Conservation (phyloP, 1,284 basidiomycete genomes). For the Butyriboletus regius region DNA sequence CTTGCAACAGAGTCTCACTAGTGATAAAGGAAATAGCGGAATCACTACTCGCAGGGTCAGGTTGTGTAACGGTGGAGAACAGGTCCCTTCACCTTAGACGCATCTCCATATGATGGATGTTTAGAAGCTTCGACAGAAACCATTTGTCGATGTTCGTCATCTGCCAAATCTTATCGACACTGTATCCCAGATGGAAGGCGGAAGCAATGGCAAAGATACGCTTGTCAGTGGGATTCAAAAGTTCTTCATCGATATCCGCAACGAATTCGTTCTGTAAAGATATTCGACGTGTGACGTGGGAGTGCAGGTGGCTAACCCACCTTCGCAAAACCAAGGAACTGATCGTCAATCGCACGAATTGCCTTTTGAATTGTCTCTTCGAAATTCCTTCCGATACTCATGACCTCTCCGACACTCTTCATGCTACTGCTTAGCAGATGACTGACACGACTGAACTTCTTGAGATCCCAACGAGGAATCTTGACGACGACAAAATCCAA, state of each 20-base stretch:
- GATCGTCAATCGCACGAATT: constrained; percentile 91
- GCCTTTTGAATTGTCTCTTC: constrained; percentile 99
- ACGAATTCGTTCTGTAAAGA: constrained; percentile 67
- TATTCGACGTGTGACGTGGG: neutral
- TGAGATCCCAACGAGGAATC: constrained; percentile 97
- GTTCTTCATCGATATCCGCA: constrained; percentile 79
- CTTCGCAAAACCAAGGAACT: constrained; percentile 87
- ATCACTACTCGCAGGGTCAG: constrained; percentile 39
- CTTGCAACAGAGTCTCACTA: constrained; percentile 63
- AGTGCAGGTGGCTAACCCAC: constrained; percentile 35
- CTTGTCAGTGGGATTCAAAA: constrained; percentile 83
- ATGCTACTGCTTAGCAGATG: constrained; percentile 84
- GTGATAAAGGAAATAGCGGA: constrained; percentile 67
- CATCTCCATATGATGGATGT: constrained; percentile 76
- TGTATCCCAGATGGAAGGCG: constrained; percentile 83
- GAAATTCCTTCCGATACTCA: constrained; percentile 96
- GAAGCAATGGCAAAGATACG: constrained; percentile 87
- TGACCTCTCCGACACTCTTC: constrained; percentile 99
- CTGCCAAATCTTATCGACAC: constrained; percentile 91
- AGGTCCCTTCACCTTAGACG: constrained; percentile 53
- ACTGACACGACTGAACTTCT: constrained; percentile 92
- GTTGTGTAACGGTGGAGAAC: neutral
- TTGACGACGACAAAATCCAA: constrained; percentile 97
- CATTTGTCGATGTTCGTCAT: constrained; percentile 97
- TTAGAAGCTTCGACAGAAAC: constrained; percentile 87